Percentiles rank a stretch among this genome's conserved stretches.
Conservation (phyloP, 108 stramenopile genomes). For the Bacterosira constricta region DNA sequence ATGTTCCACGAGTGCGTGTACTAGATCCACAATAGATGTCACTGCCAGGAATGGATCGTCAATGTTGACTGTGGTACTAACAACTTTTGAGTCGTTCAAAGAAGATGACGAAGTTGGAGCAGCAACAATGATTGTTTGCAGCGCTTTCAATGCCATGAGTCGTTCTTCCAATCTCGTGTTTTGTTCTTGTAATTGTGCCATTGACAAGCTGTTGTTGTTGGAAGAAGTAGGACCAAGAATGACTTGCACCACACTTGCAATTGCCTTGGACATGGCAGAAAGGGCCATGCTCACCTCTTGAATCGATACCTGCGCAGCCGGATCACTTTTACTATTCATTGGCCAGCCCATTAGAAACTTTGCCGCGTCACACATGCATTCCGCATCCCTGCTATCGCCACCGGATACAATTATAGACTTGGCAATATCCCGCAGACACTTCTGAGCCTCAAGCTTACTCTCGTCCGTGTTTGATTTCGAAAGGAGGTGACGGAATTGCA, state of each 20-base stretch:
- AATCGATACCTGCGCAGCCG: not conserved
- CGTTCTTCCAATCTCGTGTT: conserved; percentile 30
- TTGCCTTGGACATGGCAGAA: conserved; percentile 45
- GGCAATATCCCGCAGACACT: conserved; percentile 40
- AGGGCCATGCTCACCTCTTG: conserved; percentile 48
- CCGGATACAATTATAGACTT: conserved; percentile 27
- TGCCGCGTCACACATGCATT: conserved; percentile 51
- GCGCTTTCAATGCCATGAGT: conserved; percentile 23
- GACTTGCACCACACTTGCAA: conserved; percentile 17
- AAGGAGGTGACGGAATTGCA: conserved; percentile 53
- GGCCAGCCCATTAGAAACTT: conserved; percentile 62
- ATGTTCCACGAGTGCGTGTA: conserved; percentile 41
- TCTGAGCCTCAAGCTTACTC: conserved; percentile 23
- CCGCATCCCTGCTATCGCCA: conserved; percentile 31
- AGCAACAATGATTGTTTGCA: conserved; percentile 22
- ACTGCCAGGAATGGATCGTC: conserved; percentile 43
- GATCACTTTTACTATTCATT: not conserved
- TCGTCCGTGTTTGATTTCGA: conserved; percentile 22
- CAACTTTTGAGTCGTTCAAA: conserved; percentile 11
- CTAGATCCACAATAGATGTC: conserved; percentile 26
- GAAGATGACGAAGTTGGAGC: too few relatives aligned
- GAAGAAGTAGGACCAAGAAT: conserved; percentile 16
- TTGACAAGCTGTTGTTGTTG: not conserved
- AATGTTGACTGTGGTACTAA: too few relatives aligned
- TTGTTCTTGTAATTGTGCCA: conserved; percentile 23